These are phyloP conservation scores for Murraya koenigii DNA, from an alignment of 345 rosid genomes.

Conservation along the genomic window DNA sequence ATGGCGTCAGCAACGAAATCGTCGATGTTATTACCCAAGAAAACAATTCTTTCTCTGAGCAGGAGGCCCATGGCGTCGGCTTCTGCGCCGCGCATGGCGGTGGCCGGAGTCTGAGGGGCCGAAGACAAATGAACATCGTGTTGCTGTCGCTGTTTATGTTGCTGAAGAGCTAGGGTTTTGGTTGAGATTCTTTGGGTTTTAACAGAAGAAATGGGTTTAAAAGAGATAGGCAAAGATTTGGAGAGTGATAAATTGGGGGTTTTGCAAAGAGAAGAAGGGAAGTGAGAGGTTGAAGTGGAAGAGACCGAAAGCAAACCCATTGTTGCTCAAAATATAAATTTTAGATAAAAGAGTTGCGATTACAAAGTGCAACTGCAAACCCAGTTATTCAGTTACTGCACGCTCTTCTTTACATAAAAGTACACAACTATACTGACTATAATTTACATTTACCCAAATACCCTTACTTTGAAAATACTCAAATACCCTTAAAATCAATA, in stretches of 20 bases:
- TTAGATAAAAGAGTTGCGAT: no score
- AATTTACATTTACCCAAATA: no score
- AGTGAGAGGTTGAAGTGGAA: constrained; percentile 34
- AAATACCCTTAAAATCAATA: no score
- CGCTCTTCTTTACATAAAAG: neutral
- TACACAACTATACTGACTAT: no score
- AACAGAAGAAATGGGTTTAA: constrained; percentile 25
- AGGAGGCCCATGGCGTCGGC: constrained; percentile 85
- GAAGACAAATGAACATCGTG: constrained; percentile 15
- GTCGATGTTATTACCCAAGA: constrained; percentile 69
- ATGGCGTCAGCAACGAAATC: constrained; percentile 88
- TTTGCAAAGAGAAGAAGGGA: constrained; percentile 24
- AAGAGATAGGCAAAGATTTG: constrained; percentile 21
- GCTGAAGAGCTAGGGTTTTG: constrained; percentile 24
- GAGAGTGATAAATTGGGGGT: constrained; percentile 24
- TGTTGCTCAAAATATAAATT: no score
- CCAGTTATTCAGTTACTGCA: fast-evolving
- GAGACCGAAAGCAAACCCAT: constrained; percentile 54
- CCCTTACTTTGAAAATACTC: no score
- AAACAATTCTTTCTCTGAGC: constrained; percentile 79
- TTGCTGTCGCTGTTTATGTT: neutral
- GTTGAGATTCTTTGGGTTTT: constrained; percentile 33
- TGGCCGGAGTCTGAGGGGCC: constrained; percentile 53
- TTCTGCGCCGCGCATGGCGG: constrained; percentile 74
- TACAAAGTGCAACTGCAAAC: neutral